These are phyloP conservation scores for Pulicaria dysenterica DNA, from an alignment of 129 eudicot genomes.

Conservation along the genomic window DNA sequence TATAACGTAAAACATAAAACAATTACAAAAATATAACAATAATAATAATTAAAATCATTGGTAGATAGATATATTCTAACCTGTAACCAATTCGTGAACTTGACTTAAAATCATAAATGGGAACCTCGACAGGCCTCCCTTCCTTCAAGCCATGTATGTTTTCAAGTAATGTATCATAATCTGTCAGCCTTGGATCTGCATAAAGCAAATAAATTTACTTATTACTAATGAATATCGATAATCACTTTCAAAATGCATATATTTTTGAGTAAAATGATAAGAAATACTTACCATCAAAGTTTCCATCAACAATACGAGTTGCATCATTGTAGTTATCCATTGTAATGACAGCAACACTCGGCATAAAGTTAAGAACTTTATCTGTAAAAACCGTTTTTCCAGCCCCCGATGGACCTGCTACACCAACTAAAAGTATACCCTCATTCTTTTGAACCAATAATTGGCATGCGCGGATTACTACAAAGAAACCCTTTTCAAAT, in stretches of 20 bases:
- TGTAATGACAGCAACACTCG: conserved; percentile 80
- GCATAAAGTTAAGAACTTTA: conserved; percentile 82
- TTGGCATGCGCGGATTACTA: conserved; percentile 92
- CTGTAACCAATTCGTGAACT: conserved; percentile 95
- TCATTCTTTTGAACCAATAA: conserved; percentile 86
- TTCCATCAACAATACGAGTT: conserved; percentile 88
- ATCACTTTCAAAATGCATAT: neutral
- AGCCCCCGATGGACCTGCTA: conserved; percentile 99
- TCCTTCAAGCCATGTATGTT: conserved; percentile 76
- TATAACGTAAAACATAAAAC: conserved; percentile 29
- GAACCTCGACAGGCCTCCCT: conserved; percentile 87
- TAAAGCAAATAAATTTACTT: conserved; percentile 10
- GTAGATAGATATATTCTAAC: conserved; percentile 33
- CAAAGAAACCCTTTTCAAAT: conserved; percentile 94
- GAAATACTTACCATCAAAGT: conserved; percentile 72
- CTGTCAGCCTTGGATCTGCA: conserved; percentile 95
- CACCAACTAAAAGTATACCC: conserved; percentile 85
- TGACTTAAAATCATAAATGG: conserved; percentile 90
- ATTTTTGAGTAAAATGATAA: too few species aligned
- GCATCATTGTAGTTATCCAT: conserved; percentile 97
- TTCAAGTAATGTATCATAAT: conserved; percentile 89
- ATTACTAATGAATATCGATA: neutral
- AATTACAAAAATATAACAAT: neutral
- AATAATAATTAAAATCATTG: neutral
- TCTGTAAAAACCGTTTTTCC: conserved; percentile 94